Base-by-base conservation (phyloP, 148 eudicot genomes). In the Persicaria maculosa region DNA sequence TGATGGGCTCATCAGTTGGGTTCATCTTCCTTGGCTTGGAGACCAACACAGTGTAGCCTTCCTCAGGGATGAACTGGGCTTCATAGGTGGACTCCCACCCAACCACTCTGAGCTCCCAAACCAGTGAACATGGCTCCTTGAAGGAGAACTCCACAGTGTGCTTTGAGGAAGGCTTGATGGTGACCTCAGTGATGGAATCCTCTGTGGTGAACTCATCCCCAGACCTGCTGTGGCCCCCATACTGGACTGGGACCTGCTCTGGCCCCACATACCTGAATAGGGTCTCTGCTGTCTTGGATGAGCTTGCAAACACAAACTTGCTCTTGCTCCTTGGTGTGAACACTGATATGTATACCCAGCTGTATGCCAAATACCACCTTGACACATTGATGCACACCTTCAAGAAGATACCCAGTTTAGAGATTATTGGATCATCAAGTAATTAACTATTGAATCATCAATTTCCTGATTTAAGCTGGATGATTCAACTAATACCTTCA, bases 361-460 rank as follows among this genome's bases (percentile, higher is more conserved):
- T 86, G 81, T 86, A 88, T 20, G 95, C 95, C 75, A 90, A 73
- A 48, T 86, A 85, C 95, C 92, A 90, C 90, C 90, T 84, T n/a
- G 92, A 90, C 40, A 85, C 86, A 81, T 88, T 90, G 79, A 90
- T 84, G 85, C 88, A 90, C 76, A 88, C 77, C 91, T 90, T 36
- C 40, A 31, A 31, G 40, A 31, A 31, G 40, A 31, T 31, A 31
- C 40, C 40, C 40, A 31, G 40, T 31, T 31, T 2, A 31, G 40
- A 31, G 40, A 31, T 31, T 31, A 31, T 31, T 31, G 40, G 40
- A 22, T 0, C 1, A 22, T 22, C 25, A 22, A 22, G 25, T 22
- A 22, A 22, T 22, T 22, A 22, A 22, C 25, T 22, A 22, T 22
- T 22, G 25, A 22, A 22, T 22, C 25, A 22, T 22, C 25, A 22